These are phyloP conservation scores for Ramalina peruviana DNA, from an alignment of 495 filamentous ascomycete genomes.

Conservation along the genomic window DNA sequence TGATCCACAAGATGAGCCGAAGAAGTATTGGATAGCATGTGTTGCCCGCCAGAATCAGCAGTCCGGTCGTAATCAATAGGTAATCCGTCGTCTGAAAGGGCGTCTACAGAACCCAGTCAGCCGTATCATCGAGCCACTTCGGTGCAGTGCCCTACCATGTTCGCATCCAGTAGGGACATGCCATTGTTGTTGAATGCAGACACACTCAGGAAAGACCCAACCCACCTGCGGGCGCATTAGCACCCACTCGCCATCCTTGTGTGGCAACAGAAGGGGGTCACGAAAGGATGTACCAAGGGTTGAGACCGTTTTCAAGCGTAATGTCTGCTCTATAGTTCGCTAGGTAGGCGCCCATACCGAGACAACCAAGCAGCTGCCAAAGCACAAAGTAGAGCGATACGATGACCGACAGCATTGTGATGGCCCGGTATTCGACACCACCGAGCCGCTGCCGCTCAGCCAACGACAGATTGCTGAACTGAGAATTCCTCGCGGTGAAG, in stretches of 20 bases:
- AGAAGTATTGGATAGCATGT: conserved; percentile 69
- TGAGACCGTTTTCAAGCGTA: conserved; percentile 51
- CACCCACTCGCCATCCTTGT: neutral
- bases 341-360: conserved; percentile 63
- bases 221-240: conserved; percentile 36
- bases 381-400: conserved; percentile 62
- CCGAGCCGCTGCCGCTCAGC: conserved; percentile 61
- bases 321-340: conserved; percentile 41
- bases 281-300: conserved; percentile 34
- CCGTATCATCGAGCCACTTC: neutral
- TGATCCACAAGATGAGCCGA: conserved; percentile 58
- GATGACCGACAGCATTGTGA: conserved; percentile 53
- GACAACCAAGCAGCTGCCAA: conserved; percentile 56
- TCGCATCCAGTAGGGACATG: conserved; percentile 71
- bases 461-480: conserved; percentile 53
- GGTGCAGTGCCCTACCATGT: conserved; percentile 39
- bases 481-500: conserved; percentile 52
- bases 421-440: conserved; percentile 67
- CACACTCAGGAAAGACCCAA: conserved; percentile 52
- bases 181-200: conserved; percentile 83
- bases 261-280: neutral
- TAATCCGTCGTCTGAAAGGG: conserved; percentile 52
- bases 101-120: conserved; percentile 8
- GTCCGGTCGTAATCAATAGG: conserved; percentile 58
- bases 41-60: conserved; percentile 75